Evolutionary conservation across 345 rosid species (phyloP), one percentile per base, ranked within the genome.

Genomic region (Mallotus nudiflorus): DNA sequence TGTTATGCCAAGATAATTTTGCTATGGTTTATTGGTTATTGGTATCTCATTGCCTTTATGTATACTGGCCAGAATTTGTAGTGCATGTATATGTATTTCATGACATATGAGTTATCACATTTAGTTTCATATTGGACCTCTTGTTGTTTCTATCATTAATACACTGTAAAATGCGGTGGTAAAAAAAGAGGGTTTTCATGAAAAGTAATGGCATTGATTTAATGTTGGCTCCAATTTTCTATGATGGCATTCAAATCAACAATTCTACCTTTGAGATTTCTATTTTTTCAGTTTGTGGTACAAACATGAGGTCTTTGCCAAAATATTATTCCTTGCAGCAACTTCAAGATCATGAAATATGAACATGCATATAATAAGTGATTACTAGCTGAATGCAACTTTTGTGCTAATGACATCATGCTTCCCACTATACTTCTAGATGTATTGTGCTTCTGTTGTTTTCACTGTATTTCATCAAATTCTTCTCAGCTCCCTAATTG

Each of bases 61-160:
- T 13, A 11, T 46, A 22, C 29, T 0, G 7, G 16, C 4, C 24
- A 20, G 45, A 50, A 7, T 48, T 31, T 35, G n/a, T 50, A 24
- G 24, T 50, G 58, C 29, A 51, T 66, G 20, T 66, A 33, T 66
- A 4, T 65, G 49, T 42, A 50, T 63, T 24, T 25, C 53, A 15
- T 63, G 37, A 25, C 52, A 25, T 5, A 15, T 63, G 50, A 44
- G 24, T 25, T 45, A 16, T 63, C 25, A 33, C 14, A 22, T 42
- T 35, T 61, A 37, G 28, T 61, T 25, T 63, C 39, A 29, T 27
- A 27, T 18, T 2, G 18, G 45, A 24, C 14, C 63, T 33, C 6
- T 22, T 37, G 58, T 31, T 49, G 20, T 20, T 13, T 1, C 39
- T 15, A 28, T 9, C 15, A 46, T 64, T 54, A 22, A 46, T 64